phyloP scores from a whole-genome alignment of 495 filamentous ascomycete species.

The Hyphodiscus hymeniophilus region DNA sequence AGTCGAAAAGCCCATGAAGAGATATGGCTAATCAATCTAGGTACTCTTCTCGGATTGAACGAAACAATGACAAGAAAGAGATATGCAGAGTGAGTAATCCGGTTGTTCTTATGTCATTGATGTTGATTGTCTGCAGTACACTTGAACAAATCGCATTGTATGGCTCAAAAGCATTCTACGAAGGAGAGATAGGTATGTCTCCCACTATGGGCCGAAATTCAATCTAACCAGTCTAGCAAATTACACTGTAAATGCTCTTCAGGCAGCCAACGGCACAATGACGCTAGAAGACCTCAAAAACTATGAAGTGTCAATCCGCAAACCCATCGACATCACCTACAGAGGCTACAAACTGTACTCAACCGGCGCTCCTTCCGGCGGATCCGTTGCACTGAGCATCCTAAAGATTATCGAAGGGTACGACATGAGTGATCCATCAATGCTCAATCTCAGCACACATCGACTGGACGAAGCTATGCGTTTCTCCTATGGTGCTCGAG shows the following conservation, averaged over 20 bases:
- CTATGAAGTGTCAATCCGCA: slow-evolving; percentile 56
- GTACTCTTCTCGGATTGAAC: slow-evolving; percentile 56
- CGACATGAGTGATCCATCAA: slow-evolving; percentile 39
- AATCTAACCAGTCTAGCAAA: slow-evolving; percentile 44
- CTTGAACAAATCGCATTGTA: slow-evolving; percentile 63
- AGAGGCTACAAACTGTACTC: slow-evolving; percentile 59
- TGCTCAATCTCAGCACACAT: slow-evolving; percentile 58
- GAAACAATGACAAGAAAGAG: slow-evolving; percentile 72
- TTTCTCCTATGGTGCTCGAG: slow-evolving; percentile 70
- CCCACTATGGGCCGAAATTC: neutral
- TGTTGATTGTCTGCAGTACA: slow-evolving; percentile 30
- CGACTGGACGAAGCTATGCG: slow-evolving; percentile 79
- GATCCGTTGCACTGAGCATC: slow-evolving; percentile 60
- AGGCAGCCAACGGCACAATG: slow-evolving; percentile 67
- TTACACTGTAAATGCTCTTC: slow-evolving; percentile 58
- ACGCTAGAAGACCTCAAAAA: slow-evolving; percentile 65
- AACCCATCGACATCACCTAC: slow-evolving; percentile 59
- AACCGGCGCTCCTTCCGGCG: slow-evolving; percentile 64
- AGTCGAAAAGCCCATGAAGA: neutral
- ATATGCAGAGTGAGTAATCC: slow-evolving; percentile 46
- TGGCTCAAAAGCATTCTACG: slow-evolving; percentile 71
- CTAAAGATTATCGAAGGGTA: slow-evolving; percentile 76
- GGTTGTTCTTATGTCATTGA: neutral
- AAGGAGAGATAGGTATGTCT: slow-evolving; percentile 37
- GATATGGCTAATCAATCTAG: slow-evolving; percentile 20